Conservation (phyloP, 2,329 filamentous ascomycete genomes). For the Tolypocladium sp. region DNA sequence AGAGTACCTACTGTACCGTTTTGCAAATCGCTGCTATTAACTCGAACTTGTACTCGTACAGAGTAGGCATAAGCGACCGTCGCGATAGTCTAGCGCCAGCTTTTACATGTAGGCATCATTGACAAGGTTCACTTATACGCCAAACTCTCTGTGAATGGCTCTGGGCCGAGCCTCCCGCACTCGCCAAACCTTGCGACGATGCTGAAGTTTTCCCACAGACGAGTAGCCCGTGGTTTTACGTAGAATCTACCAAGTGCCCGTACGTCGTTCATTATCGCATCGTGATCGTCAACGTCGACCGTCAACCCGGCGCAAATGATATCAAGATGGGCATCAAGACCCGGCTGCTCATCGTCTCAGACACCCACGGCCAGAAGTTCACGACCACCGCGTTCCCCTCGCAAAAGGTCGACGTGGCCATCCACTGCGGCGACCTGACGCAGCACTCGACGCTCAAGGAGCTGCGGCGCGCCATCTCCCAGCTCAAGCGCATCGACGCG, state of each 20-base stretch:
- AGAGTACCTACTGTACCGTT: too few relatives aligned
- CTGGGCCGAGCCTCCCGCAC: too few relatives aligned
- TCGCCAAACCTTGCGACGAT: too few relatives aligned
- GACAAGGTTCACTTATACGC: too few relatives aligned
- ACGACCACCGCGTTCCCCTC: not conserved
- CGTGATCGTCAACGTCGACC: too few relatives aligned
- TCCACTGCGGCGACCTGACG: conserved; percentile 43
- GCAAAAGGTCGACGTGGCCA: conserved; percentile 26
- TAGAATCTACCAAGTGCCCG: not conserved
- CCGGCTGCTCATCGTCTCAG: conserved; percentile 13
- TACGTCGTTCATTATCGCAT: not conserved
- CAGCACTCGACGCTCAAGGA: conserved; percentile 31
- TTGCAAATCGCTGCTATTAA: not conserved
- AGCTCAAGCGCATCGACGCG: conserved; percentile 29
- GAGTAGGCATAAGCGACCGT: too few relatives aligned
- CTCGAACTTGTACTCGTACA: not conserved
- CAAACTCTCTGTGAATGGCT: too few relatives aligned
- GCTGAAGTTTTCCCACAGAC: too few relatives aligned
- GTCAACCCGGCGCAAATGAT: not conserved
- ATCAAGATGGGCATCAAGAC: conserved; percentile 6
- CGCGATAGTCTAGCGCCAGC: too few relatives aligned
- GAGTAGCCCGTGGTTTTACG: not conserved
- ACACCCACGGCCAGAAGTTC: conserved; percentile 11
- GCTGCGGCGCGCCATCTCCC: conserved; percentile 23
- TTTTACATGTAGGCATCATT: not conserved